phyloP scores from a whole-genome alignment of 1,284 basidiomycete genomes.

The Fomitopsis pinicola region DNA sequence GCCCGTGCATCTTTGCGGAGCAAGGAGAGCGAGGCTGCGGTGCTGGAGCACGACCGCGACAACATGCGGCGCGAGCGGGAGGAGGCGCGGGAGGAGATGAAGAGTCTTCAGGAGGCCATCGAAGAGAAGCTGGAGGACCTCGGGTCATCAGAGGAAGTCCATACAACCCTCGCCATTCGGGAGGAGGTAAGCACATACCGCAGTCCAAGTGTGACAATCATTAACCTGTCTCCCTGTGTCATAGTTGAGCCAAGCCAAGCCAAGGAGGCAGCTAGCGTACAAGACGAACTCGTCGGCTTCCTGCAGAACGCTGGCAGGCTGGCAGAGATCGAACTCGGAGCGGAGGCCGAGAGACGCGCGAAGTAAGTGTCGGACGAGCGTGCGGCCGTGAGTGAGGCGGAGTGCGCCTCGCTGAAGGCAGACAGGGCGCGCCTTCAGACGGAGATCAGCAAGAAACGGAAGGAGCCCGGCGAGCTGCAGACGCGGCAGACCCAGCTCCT shows the following conservation, averaged over 20 bases:
- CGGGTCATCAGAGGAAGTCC: neutral
- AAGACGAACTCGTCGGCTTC: neutral
- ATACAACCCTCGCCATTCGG: neutral
- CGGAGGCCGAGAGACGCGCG: neutral
- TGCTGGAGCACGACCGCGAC: neutral
- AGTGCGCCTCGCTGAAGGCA: neutral
- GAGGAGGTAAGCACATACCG: neutral
- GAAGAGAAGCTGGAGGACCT: constrained; percentile 2
- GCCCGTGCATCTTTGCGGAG: neutral
- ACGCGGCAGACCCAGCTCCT: neutral
- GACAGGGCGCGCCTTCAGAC: neutral
- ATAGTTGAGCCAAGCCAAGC: neutral
- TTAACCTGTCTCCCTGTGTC: neutral
- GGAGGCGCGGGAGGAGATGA: neutral
- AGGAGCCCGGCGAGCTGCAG: neutral
- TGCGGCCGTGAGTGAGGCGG: neutral
- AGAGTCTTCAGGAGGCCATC: neutral
- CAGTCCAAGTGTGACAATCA: no score
- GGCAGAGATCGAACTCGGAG: neutral
- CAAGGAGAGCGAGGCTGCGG: neutral
- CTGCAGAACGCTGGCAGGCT: neutral
- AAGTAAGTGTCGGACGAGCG: constrained; percentile 1
- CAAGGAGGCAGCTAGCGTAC: neutral
- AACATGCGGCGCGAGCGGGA: neutral
- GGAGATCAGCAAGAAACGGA: neutral